Evolutionary conservation across 176 grass and related monocot species (phyloP).

Genomic region (Zizania latifolia): DNA sequence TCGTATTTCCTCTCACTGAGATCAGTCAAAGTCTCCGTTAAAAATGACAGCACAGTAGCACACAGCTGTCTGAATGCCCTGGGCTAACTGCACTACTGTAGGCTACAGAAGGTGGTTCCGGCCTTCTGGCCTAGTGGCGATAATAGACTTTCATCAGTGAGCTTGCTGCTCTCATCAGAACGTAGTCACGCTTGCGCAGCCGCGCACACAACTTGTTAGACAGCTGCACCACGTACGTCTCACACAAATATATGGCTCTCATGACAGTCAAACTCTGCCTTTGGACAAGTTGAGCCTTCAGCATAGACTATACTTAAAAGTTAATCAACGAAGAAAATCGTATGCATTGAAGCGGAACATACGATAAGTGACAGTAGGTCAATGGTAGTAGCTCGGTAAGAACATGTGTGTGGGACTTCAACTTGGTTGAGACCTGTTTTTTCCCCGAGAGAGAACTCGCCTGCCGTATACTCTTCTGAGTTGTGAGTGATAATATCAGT

Average conservation of each 20-base stretch:
- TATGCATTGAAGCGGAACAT: background rate
- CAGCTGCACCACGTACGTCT: background rate
- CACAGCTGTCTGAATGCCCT: background rate
- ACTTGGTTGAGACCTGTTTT: background rate
- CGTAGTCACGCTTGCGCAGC: background rate
- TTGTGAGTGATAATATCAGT: background rate
- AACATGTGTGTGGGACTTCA: background rate
- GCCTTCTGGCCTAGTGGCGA: background rate
- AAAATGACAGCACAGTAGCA: slow-evolving; percentile 10
- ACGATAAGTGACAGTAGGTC: background rate
- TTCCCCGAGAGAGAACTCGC: background rate
- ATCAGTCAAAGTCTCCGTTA: slow-evolving; percentile 10
- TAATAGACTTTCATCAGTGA: background rate
- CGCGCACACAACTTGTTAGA: background rate
- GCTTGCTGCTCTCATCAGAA: slow-evolving; percentile 30
- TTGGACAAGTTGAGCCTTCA: background rate
- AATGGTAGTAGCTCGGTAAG: background rate
- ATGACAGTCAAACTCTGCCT: background rate
- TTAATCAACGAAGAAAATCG: background rate
- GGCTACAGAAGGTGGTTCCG: background rate
- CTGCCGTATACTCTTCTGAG: background rate
- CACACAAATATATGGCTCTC: background rate
- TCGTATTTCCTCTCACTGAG: background rate
- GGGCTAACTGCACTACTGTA: background rate
- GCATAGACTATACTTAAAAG: background rate